phyloP scores from a whole-genome alignment of 192 early-diverging fungal species.

The Phycomyces blakesleeanus region DNA sequence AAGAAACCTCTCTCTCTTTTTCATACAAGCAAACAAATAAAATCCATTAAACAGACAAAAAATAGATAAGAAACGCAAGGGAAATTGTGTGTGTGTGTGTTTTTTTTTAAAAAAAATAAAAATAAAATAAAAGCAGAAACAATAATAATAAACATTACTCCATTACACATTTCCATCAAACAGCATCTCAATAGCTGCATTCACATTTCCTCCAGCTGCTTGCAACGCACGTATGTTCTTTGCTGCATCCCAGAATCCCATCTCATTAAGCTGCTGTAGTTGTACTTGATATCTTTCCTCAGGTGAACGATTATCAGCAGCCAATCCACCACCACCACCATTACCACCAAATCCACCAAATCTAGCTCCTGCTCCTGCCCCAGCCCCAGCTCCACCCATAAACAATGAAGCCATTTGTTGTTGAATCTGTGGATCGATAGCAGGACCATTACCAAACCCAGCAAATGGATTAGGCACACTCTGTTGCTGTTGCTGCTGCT shows the following conservation, averaged over 20 bases:
- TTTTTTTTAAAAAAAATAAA: not conserved
- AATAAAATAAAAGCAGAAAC: not conserved
- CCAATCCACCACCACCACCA: conserved; percentile 9
- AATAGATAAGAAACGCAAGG: too few species aligned
- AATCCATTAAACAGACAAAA: too few species aligned
- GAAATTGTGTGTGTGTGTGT: too few species aligned
- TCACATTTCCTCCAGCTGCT: conserved; percentile 81
- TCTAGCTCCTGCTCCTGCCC: conserved; percentile 11
- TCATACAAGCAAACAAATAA: too few species aligned
- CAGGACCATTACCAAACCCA: conserved; percentile 28
- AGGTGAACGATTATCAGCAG: conserved; percentile 37
- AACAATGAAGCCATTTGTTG: conserved; percentile 35
- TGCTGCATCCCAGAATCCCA: conserved; percentile 90
- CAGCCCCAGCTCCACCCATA: conserved; percentile 16
- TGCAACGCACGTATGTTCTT: conserved; percentile 89
- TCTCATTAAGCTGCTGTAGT: conserved; percentile 85
- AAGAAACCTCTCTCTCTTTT: too few species aligned
- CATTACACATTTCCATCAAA: conserved; percentile 46
- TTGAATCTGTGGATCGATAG: conserved; percentile 30
- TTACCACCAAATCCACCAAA: conserved; percentile 26
- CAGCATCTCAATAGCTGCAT: conserved; percentile 89
- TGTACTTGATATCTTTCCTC: conserved; percentile 70
- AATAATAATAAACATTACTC: not conserved
- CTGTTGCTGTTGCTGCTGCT: conserved; percentile 24
- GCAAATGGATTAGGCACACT: conserved; percentile 47